Base-by-base conservation (phyloP, 2,329 filamentous ascomycete species). In the Diaporthe destruens region DNA sequence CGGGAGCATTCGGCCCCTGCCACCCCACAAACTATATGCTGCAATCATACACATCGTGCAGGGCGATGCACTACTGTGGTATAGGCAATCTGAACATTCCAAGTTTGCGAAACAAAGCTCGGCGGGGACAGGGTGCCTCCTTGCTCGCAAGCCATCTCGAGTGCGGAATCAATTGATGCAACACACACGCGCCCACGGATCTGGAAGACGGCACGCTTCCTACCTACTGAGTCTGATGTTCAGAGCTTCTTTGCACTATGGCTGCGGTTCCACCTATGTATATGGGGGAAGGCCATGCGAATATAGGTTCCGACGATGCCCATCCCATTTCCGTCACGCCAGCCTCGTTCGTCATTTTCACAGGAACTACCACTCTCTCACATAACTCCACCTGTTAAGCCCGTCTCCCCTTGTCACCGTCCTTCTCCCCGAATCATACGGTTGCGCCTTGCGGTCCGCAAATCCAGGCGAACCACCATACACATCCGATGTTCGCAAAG, bases 141-240 rank as follows among this genome's bases (percentile, higher is more conserved):
- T 36, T 23, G 61, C 61, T 65, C 61, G 61, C 61, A 65, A 65
- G 14, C 61, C 16, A 65, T 36, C 44, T 51, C 44, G 6, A 65
- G 32, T 32, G 34, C 59, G 59, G 59, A 51, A 65, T 65, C n/a
- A n/a, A n/a, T n/a, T n/a, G n/a, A n/a, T n/a, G 44, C 44, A 65
- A 65, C 59, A 65, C 44, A 51, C 16, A 29, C 9, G 59, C 59
- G 59, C 59, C 44, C 44, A 51, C 18, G 20, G 18, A 65, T 49
- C 25, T 44, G 59, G 59, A 65, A 51, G 23, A 51, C 59, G 59
- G 59, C 59, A 65, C 44, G 59, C 51, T 51, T 65, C 59, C 32
- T 16, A 36, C 16, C n/a, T n/a, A n/a, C n/a, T 65, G 29, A 36
- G 59, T 65, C 59, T 65, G 44, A 65, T 65, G 44, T 65, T 18